Conservation (phyloP, 2,329 filamentous ascomycete species). For the Arthrobotrys musiformis region DNA sequence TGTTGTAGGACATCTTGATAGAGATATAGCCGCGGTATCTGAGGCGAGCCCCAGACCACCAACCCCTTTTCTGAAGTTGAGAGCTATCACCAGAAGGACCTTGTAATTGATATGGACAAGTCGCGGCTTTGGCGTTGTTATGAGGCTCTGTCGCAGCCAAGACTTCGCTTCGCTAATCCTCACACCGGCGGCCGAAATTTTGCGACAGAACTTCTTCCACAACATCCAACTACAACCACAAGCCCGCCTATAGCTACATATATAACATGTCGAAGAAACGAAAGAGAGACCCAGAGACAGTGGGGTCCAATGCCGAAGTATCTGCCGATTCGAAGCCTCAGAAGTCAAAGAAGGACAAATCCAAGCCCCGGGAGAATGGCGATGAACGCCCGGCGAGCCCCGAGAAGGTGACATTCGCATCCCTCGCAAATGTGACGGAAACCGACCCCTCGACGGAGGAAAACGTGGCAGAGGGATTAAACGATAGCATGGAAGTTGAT, state of each 20-base stretch:
- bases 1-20: slow-evolving; percentile 73
- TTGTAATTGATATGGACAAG: background rate
- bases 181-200: slow-evolving; percentile 30
- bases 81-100: no score
- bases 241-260: background rate
- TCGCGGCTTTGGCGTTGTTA: slow-evolving; percentile 27
- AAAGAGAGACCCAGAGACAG: slow-evolving; percentile 39
- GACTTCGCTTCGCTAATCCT: slow-evolving; percentile 11
- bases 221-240: background rate
- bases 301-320: background rate
- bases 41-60: slow-evolving; percentile 35
- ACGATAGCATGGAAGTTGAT: slow-evolving; percentile 16
- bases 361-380: background rate
- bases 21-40: slow-evolving; percentile 5
- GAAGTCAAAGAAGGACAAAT: slow-evolving; percentile 15
- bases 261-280: slow-evolving; percentile 55
- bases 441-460: background rate
- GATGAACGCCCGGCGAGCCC: slow-evolving; percentile 13
- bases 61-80: background rate
- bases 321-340: background rate
- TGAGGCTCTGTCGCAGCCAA: slow-evolving; percentile 39
- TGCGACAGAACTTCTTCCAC: slow-evolving; percentile 26
- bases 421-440: slow-evolving; percentile 8
- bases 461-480: background rate
- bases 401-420: slow-evolving; percentile 11